A percentile compares a stretch with the other conserved stretches of the same genome.
phyloP scores from a whole-genome alignment of 495 filamentous ascomycete species.

The Paragyromitra xinjiangensis region DNA sequence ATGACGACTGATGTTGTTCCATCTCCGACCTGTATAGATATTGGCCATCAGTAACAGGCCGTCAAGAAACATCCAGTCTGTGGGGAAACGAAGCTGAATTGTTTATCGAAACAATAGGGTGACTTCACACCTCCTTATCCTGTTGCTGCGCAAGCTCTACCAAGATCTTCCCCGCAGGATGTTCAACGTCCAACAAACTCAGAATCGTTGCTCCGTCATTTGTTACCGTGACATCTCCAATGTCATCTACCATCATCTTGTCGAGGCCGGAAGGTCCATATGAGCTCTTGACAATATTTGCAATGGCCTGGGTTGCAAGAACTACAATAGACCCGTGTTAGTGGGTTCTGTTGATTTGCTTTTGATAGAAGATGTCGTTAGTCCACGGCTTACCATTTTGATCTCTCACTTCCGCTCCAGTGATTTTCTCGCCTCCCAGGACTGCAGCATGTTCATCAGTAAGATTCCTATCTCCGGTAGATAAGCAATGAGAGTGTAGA shows the following conservation, averaged over 20 bases:
- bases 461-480: conserved; percentile 5
- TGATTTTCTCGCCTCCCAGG: conserved; percentile 93
- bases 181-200: conserved; percentile 91
- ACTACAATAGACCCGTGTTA: conserved; percentile 65
- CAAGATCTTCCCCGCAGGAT: conserved; percentile 97
- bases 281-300: conserved; percentile 98
- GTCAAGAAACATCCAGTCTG: neutral
- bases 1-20: conserved; percentile 98
- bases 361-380: conserved; percentile 31
- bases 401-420: conserved; percentile 91
- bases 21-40: conserved; percentile 75
- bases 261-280: conserved; percentile 97
- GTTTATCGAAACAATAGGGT: conserved; percentile 11
- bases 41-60: conserved; percentile 18
- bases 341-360: neutral
- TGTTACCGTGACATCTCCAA: conserved; percentile 98
- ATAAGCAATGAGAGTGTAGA: conserved; percentile 1
- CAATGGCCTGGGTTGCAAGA: conserved; percentile 92
- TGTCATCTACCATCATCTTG: conserved; percentile 99
- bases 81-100: conserved; percentile 25
- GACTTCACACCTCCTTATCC: conserved; percentile 79
- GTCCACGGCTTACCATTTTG: conserved; percentile 77
- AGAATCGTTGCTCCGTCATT: conserved; percentile 99
- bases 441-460: conserved; percentile 64
- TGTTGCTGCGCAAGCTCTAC: conserved; percentile 98